phyloP scores from a whole-genome alignment of 805 yeast genomes.

The Spathaspora boniae region DNA sequence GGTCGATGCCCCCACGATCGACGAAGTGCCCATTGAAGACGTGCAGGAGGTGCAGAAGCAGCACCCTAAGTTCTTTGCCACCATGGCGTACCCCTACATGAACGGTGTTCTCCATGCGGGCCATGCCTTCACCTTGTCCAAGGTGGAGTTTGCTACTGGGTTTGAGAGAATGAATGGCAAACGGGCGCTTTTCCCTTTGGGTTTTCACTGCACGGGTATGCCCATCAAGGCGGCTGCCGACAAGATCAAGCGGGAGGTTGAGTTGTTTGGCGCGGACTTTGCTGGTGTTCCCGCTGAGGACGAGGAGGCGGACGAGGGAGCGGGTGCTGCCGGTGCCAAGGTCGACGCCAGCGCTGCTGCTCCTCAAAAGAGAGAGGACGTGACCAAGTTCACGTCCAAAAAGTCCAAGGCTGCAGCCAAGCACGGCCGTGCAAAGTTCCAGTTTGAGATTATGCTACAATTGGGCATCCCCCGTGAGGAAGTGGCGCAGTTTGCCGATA shows the following conservation, averaged over 20 bases:
- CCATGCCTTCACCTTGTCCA: slow-evolving; percentile 91
- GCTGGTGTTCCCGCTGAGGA: slow-evolving; percentile 61
- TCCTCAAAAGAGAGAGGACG: slow-evolving; percentile 67
- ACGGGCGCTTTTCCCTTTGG: slow-evolving; percentile 89
- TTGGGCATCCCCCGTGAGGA: slow-evolving; percentile 84
- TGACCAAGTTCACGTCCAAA: slow-evolving; percentile 86
- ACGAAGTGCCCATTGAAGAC: slow-evolving; percentile 47
- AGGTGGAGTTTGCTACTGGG: slow-evolving; percentile 88
- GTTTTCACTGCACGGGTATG: slow-evolving; percentile 99
- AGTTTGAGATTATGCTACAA: slow-evolving; percentile 94
- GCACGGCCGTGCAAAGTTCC: slow-evolving; percentile 90
- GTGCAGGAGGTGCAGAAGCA: slow-evolving; percentile 70
- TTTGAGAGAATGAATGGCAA: slow-evolving; percentile 94
- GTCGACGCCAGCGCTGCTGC: slow-evolving; percentile 13
- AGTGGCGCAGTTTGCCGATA: slow-evolving; percentile 83
- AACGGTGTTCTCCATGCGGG: slow-evolving; percentile 98
- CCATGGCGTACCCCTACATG: slow-evolving; percentile 99
- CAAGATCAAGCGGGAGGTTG: slow-evolving; percentile 88
- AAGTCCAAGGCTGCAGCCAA: slow-evolving; percentile 94
- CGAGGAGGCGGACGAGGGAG: slow-evolving; percentile 38
- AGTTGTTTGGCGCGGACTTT: slow-evolving; percentile 82
- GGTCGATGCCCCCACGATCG: slow-evolving; percentile 78
- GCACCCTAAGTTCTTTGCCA: slow-evolving; percentile 83
- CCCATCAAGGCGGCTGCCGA: slow-evolving; percentile 96
- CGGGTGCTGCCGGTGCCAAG: slow-evolving; percentile 23